A percentile compares a stretch with the other conserved stretches of the same genome.
phyloP scores from a whole-genome alignment of 106 monocot genomes.

The Chionographis japonica region DNA sequence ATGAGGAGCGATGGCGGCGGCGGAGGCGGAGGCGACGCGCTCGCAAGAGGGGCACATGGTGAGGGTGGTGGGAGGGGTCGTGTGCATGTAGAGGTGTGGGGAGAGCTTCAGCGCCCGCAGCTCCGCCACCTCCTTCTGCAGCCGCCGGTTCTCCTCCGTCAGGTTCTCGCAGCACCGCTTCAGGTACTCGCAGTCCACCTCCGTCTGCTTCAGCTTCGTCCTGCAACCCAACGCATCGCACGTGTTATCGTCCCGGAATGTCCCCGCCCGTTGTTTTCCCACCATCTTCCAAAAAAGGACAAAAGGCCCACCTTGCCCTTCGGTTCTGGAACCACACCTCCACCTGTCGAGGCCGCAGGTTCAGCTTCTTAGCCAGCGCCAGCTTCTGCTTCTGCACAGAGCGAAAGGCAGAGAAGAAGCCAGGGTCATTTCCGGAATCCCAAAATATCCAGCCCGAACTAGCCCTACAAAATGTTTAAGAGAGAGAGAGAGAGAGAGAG shows the following conservation, averaged over 20 bases:
- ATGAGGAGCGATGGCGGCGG: background rate
- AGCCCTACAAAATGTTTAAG: too few relatives aligned
- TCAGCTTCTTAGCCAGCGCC: slow-evolving; percentile 33
- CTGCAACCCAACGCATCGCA: slow-evolving; percentile 4
- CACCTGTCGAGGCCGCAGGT: slow-evolving; percentile 36
- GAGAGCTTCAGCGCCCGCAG: slow-evolving; percentile 41
- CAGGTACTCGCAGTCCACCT: slow-evolving; percentile 46
- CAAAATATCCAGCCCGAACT: background rate
- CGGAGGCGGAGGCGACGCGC: slow-evolving; percentile 17
- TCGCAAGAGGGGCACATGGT: slow-evolving; percentile 55
- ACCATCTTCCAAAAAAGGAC: too few relatives aligned
- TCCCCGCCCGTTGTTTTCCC: too few relatives aligned
- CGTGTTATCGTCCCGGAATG: too few relatives aligned
- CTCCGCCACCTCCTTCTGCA: slow-evolving; percentile 51
- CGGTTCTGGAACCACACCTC: slow-evolving; percentile 55
- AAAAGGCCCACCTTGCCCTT: slow-evolving; percentile 23
- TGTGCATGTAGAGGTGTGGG: slow-evolving; percentile 42
- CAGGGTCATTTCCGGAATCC: background rate
- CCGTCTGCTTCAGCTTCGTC: slow-evolving; percentile 52
- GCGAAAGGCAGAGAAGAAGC: background rate
- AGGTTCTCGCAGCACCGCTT: slow-evolving; percentile 50
- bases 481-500: background rate
- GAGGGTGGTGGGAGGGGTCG: slow-evolving; percentile 52
- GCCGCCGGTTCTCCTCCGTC: slow-evolving; percentile 44
- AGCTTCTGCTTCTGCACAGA: slow-evolving; percentile 37